A percentile compares a stretch with the other conserved stretches of the same genome.
These are phyloP conservation scores for Cutaneotrichosporon cyanovorans DNA, from an alignment of 1,284 basidiomycete genomes.

Conservation along the genomic window DNA sequence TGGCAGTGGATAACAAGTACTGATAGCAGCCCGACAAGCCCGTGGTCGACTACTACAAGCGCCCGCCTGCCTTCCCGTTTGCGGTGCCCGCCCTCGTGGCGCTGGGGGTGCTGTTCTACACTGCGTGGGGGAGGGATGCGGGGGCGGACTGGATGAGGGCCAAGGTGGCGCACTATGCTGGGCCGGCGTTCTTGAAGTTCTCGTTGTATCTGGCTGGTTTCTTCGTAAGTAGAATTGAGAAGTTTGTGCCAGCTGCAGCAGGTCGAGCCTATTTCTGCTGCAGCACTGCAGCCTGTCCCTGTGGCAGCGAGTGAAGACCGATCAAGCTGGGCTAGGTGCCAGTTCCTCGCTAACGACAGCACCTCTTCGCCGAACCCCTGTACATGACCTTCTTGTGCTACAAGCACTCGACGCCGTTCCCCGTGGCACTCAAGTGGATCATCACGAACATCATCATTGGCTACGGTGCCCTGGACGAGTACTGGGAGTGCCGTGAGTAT, in stretches of 20 bases:
- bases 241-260: neutral
- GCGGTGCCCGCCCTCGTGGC: constrained; percentile 14
- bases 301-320: too few relatives aligned
- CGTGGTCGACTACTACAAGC: constrained; percentile 24
- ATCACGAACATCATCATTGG: constrained; percentile 25
- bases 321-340: neutral
- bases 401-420: constrained; percentile 13
- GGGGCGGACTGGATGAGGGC: constrained; percentile 20
- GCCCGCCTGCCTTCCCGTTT: constrained; percentile 23
- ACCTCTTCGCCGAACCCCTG: constrained; percentile 5
- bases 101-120: constrained; percentile 19
- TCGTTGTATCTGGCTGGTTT: constrained; percentile 17
- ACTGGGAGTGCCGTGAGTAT: constrained; percentile 30
- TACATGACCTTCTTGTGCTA: constrained; percentile 3
- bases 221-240: constrained; percentile 24
- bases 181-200: constrained; percentile 16
- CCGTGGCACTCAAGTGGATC: constrained; percentile 25
- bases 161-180: constrained; percentile 8
- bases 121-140: constrained; percentile 15
- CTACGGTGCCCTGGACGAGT: constrained; percentile 29
- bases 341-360: constrained; percentile 1
- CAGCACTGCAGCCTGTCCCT: too few relatives aligned
- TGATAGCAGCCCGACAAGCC: neutral
- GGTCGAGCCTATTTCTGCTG: too few relatives aligned
- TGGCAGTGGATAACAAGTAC: neutral